Percentiles rank a stretch among this genome's conserved stretches.
Conservation (phyloP, 257 asterid species). For the Solanum dulcamara region DNA sequence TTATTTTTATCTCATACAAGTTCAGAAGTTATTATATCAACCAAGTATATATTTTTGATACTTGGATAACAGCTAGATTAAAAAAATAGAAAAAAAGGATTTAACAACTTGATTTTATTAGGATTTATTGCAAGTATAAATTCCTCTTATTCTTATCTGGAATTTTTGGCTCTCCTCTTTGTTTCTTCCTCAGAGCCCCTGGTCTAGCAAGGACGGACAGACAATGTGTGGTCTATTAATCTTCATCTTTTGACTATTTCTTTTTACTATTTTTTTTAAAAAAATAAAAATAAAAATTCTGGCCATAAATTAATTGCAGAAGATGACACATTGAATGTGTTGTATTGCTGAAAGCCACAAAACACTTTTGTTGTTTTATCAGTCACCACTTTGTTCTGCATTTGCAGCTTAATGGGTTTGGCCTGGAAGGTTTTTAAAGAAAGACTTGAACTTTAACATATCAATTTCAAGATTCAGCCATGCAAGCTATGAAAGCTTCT, state of each 20-base stretch:
- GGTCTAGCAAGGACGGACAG: not conserved
- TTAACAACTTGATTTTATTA: too few relatives aligned
- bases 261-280: not conserved
- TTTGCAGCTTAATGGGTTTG: not conserved
- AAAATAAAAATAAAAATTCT: not conserved
- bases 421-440: not conserved
- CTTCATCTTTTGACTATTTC: not conserved
- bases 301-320: not conserved
- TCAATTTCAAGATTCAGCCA: constrained; percentile 7
- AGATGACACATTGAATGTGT: not conserved
- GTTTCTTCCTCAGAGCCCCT: not conserved
- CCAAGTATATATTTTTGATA: not conserved
- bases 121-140: not conserved
- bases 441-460: not conserved
- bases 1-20: not conserved
- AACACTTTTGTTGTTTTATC: not conserved
- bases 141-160: not conserved
- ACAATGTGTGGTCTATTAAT: not conserved
- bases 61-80: not conserved
- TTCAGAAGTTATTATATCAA: not conserved
- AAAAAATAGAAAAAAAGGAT: too few relatives aligned
- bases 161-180: not conserved
- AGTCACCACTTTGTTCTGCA: not conserved
- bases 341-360: not conserved
- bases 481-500: constrained; percentile 51